These are phyloP conservation scores for Pythium graminicola DNA, from an alignment of 352 stramenopile species.

Conservation along the genomic window DNA sequence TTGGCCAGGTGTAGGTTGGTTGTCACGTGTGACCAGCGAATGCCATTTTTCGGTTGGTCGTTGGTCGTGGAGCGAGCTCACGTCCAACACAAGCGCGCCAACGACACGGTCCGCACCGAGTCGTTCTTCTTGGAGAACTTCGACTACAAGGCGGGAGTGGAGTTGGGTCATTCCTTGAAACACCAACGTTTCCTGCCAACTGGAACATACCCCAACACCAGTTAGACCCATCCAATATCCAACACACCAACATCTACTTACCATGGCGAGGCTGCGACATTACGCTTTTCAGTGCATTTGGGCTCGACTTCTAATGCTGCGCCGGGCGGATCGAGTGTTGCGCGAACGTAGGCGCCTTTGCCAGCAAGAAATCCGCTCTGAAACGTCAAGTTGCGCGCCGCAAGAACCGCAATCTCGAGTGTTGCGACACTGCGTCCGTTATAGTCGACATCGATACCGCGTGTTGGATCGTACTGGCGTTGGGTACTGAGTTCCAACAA, in stretches of 20 bases:
- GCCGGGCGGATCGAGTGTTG: conserved; percentile 30
- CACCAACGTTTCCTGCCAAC: conserved; percentile 40
- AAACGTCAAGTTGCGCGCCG: conserved; percentile 38
- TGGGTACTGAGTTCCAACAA: conserved; percentile 41
- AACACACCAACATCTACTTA: no score
- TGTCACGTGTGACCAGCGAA: conserved; percentile 30
- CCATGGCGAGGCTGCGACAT: conserved; percentile 24
- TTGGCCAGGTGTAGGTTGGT: conserved; percentile 25
- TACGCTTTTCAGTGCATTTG: conserved; percentile 34
- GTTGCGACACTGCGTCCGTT: conserved; percentile 33
- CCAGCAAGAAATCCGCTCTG: conserved; percentile 40
- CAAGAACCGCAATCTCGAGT: conserved; percentile 40
- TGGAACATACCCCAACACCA: not conserved
- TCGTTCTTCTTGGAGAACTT: conserved; percentile 56
- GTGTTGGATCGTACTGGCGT: conserved; percentile 35
- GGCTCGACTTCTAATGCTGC: conserved; percentile 20
- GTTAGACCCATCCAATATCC: not conserved
- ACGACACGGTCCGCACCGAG: conserved; percentile 41
- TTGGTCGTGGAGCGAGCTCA: conserved; percentile 46
- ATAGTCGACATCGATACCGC: conserved; percentile 52
- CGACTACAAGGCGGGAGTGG: conserved; percentile 33
- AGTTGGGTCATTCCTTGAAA: conserved; percentile 43
- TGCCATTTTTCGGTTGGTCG: conserved; percentile 42
- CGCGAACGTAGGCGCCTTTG: conserved; percentile 48
- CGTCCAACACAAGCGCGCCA: conserved; percentile 32